Conservation (phyloP, 345 rosid species). For the Trapa incisa region DNA sequence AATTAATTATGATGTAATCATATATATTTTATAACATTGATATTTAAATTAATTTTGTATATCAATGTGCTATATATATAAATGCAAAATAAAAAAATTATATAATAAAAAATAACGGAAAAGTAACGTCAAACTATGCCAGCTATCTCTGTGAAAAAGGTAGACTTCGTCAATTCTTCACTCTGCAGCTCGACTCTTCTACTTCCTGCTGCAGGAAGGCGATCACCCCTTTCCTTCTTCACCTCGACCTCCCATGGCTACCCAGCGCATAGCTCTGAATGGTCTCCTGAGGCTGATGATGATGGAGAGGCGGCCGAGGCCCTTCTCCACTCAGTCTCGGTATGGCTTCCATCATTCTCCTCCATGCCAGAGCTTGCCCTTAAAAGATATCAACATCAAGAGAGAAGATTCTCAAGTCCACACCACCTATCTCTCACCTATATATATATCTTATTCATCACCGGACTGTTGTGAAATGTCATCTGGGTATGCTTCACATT, state of each 20-base stretch:
- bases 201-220: not conserved
- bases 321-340: conserved; percentile 3
- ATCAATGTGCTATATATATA: too few species aligned
- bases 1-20: too few species aligned
- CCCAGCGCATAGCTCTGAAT: not conserved
- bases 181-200: too few species aligned
- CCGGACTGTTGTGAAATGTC: not conserved
- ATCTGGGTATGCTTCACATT: not conserved
- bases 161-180: too few species aligned
- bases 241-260: conserved; percentile 6
- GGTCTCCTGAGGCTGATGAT: not conserved
- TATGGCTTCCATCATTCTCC: not conserved
- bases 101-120: too few species aligned
- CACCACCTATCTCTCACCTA: not conserved
- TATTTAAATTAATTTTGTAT: too few species aligned
- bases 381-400: not conserved
- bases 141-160: too few species aligned
- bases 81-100: too few species aligned
- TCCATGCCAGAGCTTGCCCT: not conserved
- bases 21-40: too few species aligned
- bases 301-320: not conserved
- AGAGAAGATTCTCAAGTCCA: conserved; percentile 3
- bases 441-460: not conserved
- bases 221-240: not conserved
- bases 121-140: too few species aligned